A percentile compares a stretch with the other conserved stretches of the same genome.
Conservation (phyloP, 208 protist genomes). For the Leishmania braziliensis region DNA sequence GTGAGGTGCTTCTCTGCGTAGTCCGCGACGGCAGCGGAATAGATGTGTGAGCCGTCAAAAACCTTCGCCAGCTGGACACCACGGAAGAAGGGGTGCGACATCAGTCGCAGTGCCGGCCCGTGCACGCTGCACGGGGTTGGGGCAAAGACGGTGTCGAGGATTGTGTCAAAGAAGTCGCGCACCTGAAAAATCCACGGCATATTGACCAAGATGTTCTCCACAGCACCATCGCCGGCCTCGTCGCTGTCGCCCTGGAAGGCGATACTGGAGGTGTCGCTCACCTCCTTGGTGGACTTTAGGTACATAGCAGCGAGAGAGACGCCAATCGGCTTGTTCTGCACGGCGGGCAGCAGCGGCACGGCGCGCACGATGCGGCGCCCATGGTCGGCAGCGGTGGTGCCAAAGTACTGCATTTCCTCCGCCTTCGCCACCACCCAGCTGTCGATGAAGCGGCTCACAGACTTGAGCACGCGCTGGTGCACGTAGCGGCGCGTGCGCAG, state of each 20-base stretch:
- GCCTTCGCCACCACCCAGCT: slow-evolving; percentile 62
- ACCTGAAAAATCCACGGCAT: slow-evolving; percentile 70
- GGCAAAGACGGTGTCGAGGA: slow-evolving; percentile 58
- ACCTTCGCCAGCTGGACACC: slow-evolving; percentile 43
- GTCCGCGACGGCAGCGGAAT: slow-evolving; percentile 44
- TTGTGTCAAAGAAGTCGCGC: slow-evolving; percentile 65
- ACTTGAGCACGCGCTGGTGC: slow-evolving; percentile 59
- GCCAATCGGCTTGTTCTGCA: slow-evolving; percentile 39
- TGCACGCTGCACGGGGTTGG: slow-evolving; percentile 46
- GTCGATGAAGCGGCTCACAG: slow-evolving; percentile 53
- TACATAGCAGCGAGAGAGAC: slow-evolving; percentile 63
- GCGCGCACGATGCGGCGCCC: slow-evolving; percentile 29
- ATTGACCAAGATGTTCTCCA: slow-evolving; percentile 47
- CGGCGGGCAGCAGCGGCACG: slow-evolving; percentile 29
- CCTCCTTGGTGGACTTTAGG: slow-evolving; percentile 34
- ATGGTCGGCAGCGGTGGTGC: slow-evolving; percentile 40
- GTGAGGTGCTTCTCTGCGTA: slow-evolving; percentile 43
- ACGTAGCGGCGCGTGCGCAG: slow-evolving; percentile 51
- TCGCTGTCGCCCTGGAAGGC: slow-evolving; percentile 18
- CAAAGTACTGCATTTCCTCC: slow-evolving; percentile 64
- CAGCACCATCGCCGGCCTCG: slow-evolving; percentile 5
- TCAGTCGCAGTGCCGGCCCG: slow-evolving; percentile 37
- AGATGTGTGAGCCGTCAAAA: slow-evolving; percentile 65
- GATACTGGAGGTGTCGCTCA: slow-evolving; percentile 31
- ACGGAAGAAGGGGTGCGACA: slow-evolving; percentile 75